Evolutionary conservation across 495 filamentous ascomycete genomes (phyloP).

Genomic region (Lasiosphaeria miniovina): DNA sequence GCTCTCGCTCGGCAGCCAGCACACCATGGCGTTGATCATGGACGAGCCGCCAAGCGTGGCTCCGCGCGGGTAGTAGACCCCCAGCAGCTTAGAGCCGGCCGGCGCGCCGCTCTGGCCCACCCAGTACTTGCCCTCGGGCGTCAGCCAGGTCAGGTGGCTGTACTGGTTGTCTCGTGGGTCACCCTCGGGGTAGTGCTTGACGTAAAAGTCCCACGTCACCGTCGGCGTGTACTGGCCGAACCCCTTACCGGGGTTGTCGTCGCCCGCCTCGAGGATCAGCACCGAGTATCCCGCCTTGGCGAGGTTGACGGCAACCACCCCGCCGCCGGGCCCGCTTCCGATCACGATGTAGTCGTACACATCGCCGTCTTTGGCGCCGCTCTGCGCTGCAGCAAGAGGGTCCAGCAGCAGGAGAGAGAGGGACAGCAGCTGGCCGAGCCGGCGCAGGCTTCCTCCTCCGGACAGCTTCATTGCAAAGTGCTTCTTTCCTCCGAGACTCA

Average conservation of each 20-base stretch:
- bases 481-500: neutral
- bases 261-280: constrained; percentile 57
- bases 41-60: constrained; percentile 35
- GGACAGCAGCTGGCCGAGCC: constrained; percentile 7
- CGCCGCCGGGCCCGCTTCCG: constrained; percentile 53
- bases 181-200: constrained; percentile 36
- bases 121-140: constrained; percentile 33
- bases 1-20: constrained; percentile 33
- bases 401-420: constrained; percentile 7
- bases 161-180: constrained; percentile 30
- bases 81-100: constrained; percentile 28
- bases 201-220: constrained; percentile 40
- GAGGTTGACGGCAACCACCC: constrained; percentile 53
- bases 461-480: constrained; percentile 13
- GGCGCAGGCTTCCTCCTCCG: constrained; percentile 2
- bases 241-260: constrained; percentile 37
- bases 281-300: constrained; percentile 56
- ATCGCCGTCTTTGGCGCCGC: constrained; percentile 8
- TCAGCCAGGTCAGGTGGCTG: constrained; percentile 36
- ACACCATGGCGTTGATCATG: constrained; percentile 38
- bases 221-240: constrained; percentile 32
- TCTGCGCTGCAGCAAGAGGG: constrained; percentile 7
- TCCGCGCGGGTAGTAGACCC: constrained; percentile 37
- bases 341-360: constrained; percentile 39
- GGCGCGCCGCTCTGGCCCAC: constrained; percentile 34